These are phyloP conservation scores for Cryphonectria carpinicola DNA, from an alignment of 2,329 filamentous ascomycete species.

Conservation along the genomic window DNA sequence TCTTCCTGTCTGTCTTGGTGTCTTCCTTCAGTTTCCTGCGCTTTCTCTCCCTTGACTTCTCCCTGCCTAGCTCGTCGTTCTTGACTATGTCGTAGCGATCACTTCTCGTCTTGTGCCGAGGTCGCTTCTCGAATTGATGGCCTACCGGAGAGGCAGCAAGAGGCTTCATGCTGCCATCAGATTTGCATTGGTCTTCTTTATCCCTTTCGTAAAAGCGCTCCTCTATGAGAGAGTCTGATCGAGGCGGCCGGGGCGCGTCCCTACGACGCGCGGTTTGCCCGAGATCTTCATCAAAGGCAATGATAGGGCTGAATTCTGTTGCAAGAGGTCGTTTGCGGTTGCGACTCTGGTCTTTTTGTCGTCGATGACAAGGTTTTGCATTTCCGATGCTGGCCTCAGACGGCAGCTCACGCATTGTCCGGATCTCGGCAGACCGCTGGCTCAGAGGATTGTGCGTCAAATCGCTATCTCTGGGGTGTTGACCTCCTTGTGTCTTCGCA, in stretches of 20 bases:
- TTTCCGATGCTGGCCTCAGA: background rate
- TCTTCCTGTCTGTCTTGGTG: conserved; percentile 34
- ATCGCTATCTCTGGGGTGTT: background rate
- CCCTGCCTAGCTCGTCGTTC: conserved; percentile 9
- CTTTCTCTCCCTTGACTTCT: conserved; percentile 33
- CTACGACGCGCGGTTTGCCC: background rate
- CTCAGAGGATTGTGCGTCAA: background rate
- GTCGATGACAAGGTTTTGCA: background rate
- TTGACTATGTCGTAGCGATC: conserved; percentile 57
- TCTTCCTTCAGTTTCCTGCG: conserved; percentile 31
- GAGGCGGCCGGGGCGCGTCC: background rate
- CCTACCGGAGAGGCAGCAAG: background rate
- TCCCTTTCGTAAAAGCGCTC: conserved; percentile 10
- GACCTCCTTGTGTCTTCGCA: background rate
- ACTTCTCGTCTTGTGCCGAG: conserved; percentile 59
- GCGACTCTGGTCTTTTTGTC: background rate
- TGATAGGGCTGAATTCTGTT: background rate
- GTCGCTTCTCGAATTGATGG: conserved; percentile 34
- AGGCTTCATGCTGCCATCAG: conserved; percentile 5
- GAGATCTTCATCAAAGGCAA: background rate
- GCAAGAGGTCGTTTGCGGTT: background rate
- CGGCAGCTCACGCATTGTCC: background rate
- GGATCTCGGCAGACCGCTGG: background rate
- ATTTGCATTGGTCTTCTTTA: background rate
- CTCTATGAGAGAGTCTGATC: background rate